Conservation (phyloP, 805 yeast species). For the Candida corydali region DNA sequence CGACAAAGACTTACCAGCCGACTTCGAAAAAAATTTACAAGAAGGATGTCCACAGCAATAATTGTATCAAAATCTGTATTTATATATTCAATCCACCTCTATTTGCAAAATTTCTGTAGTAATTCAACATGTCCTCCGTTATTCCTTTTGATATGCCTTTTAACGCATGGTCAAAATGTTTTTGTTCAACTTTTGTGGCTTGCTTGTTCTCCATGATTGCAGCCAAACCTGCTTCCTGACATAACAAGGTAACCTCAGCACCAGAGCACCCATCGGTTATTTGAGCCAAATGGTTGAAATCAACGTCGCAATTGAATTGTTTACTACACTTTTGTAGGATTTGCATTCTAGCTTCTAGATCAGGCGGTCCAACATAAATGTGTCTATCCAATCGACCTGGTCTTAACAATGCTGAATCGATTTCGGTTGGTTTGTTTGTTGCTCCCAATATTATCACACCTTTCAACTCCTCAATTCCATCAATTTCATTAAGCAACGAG, state of each 20-base stretch:
- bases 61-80: background rate
- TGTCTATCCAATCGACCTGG: conserved; percentile 96
- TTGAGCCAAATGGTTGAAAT: conserved; percentile 50
- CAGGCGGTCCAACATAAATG: conserved; percentile 91
- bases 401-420: conserved; percentile 87
- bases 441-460: conserved; percentile 96
- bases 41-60: conserved; percentile 50
- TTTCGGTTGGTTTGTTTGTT: conserved; percentile 90
- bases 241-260: conserved; percentile 85
- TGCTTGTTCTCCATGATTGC: conserved; percentile 79
- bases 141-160: conserved; percentile 70
- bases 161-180: conserved; percentile 73
- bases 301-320: conserved; percentile 58
- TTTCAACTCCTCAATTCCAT: conserved; percentile 91
- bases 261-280: conserved; percentile 92
- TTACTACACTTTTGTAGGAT: conserved; percentile 67
- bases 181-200: conserved; percentile 48
- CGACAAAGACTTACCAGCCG: conserved; percentile 52
- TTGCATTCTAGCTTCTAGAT: conserved; percentile 70
- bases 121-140: conserved; percentile 78
- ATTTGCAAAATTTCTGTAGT: conserved; percentile 55
- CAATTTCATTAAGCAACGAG: conserved; percentile 88
- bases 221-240: conserved; percentile 95
- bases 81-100: conserved; percentile 30
- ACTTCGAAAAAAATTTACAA: conserved; percentile 49